These are phyloP conservation scores for Epichloe aotearoae DNA, from an alignment of 2,329 filamentous ascomycete species.

Conservation along the genomic window DNA sequence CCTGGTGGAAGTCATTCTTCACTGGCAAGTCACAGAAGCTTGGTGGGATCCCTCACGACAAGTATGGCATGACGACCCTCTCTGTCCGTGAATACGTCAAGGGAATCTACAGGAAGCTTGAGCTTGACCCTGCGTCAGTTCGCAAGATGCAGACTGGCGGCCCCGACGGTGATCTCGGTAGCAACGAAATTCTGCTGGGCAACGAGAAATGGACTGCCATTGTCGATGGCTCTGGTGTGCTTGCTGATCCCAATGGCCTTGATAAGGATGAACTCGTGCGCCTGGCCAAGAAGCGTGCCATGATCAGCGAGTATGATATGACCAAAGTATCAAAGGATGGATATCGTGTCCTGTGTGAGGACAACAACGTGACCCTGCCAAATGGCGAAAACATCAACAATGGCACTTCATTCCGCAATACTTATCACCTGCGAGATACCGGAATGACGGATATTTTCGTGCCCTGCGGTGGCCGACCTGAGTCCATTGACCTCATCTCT, in stretches of 20 bases:
- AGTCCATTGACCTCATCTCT: slow-evolving; percentile 86
- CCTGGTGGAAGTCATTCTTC: slow-evolving; percentile 99
- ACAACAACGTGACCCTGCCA: slow-evolving; percentile 77
- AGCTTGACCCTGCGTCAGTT: slow-evolving; percentile 73
- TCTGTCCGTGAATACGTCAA: slow-evolving; percentile 93
- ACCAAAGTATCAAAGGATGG: slow-evolving; percentile 77
- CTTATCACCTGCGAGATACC: slow-evolving; percentile 76
- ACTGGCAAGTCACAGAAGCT: slow-evolving; percentile 95
- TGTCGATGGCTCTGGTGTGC: slow-evolving; percentile 90
- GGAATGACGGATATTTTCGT: slow-evolving; percentile 80
- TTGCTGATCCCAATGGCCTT: slow-evolving; percentile 84
- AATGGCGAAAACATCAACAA: slow-evolving; percentile 78
- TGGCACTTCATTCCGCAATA: slow-evolving; percentile 93
- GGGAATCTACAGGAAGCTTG: slow-evolving; percentile 92
- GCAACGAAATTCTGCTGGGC: slow-evolving; percentile 91
- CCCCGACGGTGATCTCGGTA: slow-evolving; percentile 90
- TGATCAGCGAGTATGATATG: slow-evolving; percentile 79
- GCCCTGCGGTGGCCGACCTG: slow-evolving; percentile 88
- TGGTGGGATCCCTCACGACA: slow-evolving; percentile 86
- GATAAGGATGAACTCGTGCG: slow-evolving; percentile 72
- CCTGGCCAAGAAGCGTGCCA: slow-evolving; percentile 72
- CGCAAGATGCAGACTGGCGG: slow-evolving; percentile 96
- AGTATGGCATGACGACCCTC: slow-evolving; percentile 94
- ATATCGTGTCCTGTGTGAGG: slow-evolving; percentile 85
- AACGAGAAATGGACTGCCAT: slow-evolving; percentile 93